phyloP scores from a whole-genome alignment of 768 basidiomycete species.

The Suillus variegatus region DNA sequence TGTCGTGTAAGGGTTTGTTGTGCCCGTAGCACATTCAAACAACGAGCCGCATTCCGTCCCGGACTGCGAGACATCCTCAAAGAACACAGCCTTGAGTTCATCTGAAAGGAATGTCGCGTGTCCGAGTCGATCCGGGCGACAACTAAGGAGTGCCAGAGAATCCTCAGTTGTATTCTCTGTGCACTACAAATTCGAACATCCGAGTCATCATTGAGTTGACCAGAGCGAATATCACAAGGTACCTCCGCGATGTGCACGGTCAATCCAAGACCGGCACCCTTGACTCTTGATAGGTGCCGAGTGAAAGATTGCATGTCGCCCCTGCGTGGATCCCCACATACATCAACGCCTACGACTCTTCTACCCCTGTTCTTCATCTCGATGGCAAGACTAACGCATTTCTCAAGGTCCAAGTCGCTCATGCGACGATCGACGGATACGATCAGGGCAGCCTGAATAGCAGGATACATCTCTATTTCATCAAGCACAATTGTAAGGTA shows the following conservation, averaged over 20 bases:
- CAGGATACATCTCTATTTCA: slow-evolving; percentile 59
- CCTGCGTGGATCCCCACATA: slow-evolving; percentile 73
- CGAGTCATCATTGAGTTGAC: background rate
- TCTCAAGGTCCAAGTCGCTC: slow-evolving; percentile 47
- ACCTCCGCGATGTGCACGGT: slow-evolving; percentile 88
- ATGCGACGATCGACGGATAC: slow-evolving; percentile 79
- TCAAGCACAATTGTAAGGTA: slow-evolving; percentile 70
- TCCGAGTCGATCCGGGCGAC: slow-evolving; percentile 66
- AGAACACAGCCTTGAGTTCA: slow-evolving; percentile 56
- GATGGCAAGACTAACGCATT: slow-evolving; percentile 60
- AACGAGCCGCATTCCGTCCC: slow-evolving; percentile 8
- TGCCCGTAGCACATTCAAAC: background rate
- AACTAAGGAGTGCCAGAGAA: slow-evolving; percentile 59
- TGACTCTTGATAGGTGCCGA: slow-evolving; percentile 53
- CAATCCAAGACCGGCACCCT: slow-evolving; percentile 62
- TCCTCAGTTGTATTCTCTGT: slow-evolving; percentile 52
- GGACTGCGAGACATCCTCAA: slow-evolving; percentile 30
- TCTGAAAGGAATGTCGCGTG: slow-evolving; percentile 81
- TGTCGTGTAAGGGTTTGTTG: background rate
- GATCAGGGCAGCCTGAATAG: slow-evolving; percentile 57
- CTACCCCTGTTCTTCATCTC: slow-evolving; percentile 55
- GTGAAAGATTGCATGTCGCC: slow-evolving; percentile 58
- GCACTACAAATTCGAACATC: slow-evolving; percentile 38
- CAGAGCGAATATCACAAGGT: slow-evolving; percentile 9
- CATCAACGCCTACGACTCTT: slow-evolving; percentile 74